Conservation (phyloP, 73 alveolate species). For the Paramecium primaurelia region DNA sequence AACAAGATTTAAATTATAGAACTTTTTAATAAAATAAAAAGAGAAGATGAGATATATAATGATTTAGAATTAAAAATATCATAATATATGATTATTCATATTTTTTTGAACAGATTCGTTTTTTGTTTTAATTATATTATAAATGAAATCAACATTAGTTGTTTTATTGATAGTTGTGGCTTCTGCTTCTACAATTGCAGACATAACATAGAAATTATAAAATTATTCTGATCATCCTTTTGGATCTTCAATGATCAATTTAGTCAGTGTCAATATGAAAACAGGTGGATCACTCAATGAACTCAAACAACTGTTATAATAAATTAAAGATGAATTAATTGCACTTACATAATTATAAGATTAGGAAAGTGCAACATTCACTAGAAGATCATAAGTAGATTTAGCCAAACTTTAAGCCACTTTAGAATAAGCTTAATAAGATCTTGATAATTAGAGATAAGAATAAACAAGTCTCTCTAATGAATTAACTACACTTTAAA, state of each 20-base stretch:
- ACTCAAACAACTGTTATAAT: not conserved
- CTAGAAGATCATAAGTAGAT: not conserved
- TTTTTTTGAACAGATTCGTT: not conserved
- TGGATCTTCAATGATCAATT: not conserved
- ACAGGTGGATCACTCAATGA: not conserved
- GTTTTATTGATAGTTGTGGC: not conserved
- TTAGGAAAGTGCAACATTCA: not conserved
- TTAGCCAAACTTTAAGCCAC: not conserved
- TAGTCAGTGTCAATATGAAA: not conserved
- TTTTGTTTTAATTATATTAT: not conserved
- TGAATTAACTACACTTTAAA: not conserved
- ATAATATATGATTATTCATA: not conserved
- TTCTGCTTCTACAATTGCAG: not conserved
- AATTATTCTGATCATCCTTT: not conserved
- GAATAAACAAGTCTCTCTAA: not conserved
- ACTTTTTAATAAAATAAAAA: not conserved
- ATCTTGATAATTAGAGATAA: not conserved
- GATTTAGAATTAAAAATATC: not conserved
- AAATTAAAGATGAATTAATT: not conserved
- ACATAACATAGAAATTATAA: not conserved
- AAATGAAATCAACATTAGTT: not conserved
- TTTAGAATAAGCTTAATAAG: not conserved
- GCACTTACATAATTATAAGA: not conserved
- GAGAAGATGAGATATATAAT: not conserved
- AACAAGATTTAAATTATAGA: constrained; percentile 56